Evolutionary conservation across 371 early-diverging fungal genomes (phyloP).

Genomic region (Mucor plumbeus): DNA sequence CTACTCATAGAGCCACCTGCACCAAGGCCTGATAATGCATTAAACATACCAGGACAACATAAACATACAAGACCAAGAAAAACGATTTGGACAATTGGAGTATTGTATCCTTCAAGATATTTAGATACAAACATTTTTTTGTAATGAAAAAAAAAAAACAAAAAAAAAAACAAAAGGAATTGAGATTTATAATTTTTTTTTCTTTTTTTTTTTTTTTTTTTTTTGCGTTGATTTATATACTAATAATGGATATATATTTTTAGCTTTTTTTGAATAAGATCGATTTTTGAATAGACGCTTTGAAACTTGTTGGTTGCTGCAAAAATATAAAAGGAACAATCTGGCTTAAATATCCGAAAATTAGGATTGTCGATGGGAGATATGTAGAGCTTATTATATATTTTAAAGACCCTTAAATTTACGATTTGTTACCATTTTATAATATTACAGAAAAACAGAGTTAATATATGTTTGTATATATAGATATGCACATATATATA

Average conservation of each 20-base stretch:
- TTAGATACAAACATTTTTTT: too few relatives aligned
- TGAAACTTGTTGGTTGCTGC: constrained; percentile 3
- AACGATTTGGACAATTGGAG: too few relatives aligned
- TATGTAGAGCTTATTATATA: background rate
- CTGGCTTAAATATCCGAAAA: background rate
- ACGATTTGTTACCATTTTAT: background rate
- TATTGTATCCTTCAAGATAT: too few relatives aligned
- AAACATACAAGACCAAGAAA: too few relatives aligned
- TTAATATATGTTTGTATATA: too few relatives aligned
- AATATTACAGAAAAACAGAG: too few relatives aligned
- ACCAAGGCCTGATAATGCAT: constrained; percentile 53
- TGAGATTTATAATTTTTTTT: background rate
- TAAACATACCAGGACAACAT: too few relatives aligned
- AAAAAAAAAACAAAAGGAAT: too few relatives aligned
- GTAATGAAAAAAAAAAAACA: too few relatives aligned
- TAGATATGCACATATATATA: too few relatives aligned
- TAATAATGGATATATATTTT: background rate
- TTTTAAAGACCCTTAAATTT: background rate
- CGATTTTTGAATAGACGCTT: constrained; percentile 4
- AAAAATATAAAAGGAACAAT: background rate
- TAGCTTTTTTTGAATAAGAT: background rate
- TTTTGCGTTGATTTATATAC: background rate
- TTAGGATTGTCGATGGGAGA: background rate
- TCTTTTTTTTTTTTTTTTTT: too few relatives aligned
- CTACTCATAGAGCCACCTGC: constrained; percentile 58